phyloP scores from a whole-genome alignment of 139 green algal species.

The Chloropicon primus region DNA sequence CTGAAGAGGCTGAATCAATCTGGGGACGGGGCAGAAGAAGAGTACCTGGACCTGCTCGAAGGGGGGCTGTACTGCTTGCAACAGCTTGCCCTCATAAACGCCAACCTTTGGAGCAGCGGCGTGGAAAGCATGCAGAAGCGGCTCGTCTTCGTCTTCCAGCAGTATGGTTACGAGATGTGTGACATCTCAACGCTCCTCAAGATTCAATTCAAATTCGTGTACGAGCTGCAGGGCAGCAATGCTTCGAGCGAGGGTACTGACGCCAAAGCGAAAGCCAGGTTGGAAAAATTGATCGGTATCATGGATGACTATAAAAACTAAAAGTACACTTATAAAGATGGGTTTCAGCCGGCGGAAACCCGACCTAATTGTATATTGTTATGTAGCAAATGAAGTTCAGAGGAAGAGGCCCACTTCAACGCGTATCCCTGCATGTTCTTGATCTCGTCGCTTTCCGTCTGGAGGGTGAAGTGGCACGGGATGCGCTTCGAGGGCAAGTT shows the following conservation, averaged over 20 bases:
- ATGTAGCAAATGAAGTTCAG: too few species aligned
- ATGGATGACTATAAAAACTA: too few species aligned
- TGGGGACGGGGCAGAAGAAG: constrained; percentile 29
- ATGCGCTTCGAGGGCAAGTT: neutral
- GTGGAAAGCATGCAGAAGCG: neutral
- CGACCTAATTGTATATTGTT: too few species aligned
- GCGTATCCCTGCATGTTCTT: neutral
- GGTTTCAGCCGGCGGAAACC: too few species aligned
- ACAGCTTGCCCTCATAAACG: constrained; percentile 17
- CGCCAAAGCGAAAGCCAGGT: neutral
- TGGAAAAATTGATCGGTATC: neutral
- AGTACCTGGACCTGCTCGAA: constrained; percentile 37
- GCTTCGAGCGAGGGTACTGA: too few species aligned
- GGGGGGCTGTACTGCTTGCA: constrained; percentile 73
- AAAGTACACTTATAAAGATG: too few species aligned
- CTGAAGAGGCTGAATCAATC: neutral
- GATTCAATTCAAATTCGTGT: neutral
- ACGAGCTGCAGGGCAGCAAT: neutral
- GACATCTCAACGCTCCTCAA: neutral
- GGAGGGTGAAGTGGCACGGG: neutral
- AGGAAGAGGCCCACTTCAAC: neutral
- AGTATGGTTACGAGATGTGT: neutral
- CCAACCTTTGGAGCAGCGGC: neutral
- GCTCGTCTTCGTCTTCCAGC: neutral
- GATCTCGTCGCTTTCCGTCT: neutral